Base-by-base conservation (phyloP, 345 rosid species). In the Fremontodendron californicum region DNA sequence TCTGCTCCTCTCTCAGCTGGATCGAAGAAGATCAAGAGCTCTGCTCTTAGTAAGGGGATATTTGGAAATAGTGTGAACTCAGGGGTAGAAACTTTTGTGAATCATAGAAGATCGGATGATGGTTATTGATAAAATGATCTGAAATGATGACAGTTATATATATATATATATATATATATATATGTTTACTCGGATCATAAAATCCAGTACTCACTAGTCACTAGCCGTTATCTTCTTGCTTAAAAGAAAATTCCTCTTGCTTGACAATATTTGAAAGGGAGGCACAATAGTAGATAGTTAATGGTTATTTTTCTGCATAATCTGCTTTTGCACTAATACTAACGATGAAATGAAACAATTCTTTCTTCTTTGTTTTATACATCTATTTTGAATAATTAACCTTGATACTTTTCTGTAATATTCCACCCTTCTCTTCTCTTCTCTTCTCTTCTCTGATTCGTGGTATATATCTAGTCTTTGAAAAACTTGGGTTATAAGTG, bases 71-170 rank as follows among this genome's bases (percentile, higher is more conserved):
- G 4, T 9, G 4, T 6, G 1, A 18, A 46, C n/a, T 69, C 55
- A 1, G 18, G 29, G 6, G 45, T n/a, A 19, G 8, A 62, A 45
- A 48, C 70, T 46, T 62, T 61, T 12, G 78, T 75, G 21, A 75
- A 75, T 31, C 78, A 75, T 31, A 75, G 71, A 51, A 75, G 54
- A 51, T 9, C 5, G 1, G 31, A 45, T 21, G 71, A 75, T n/a
- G 69, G 64, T 27, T 13, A 54, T 12, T 73, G 43, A 60, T 60
- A 2, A 29, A 60, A 58, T 58, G 35, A 29, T 58, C 35, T 9
- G 18, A 58, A 55, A 55, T 21, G 60, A 55, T 21, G 62, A 23
- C 63, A 23, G 13, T 6, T 21, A 23, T 15, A 57, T n/a, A n/a
- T n/a, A n/a, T n/a, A n/a, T n/a, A n/a, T n/a, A n/a, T n/a, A n/a